Evolutionary conservation across 1,284 basidiomycete species (phyloP), one percentile per base, ranked within the genome.

Genomic region (Fistulinella staudtii): DNA sequence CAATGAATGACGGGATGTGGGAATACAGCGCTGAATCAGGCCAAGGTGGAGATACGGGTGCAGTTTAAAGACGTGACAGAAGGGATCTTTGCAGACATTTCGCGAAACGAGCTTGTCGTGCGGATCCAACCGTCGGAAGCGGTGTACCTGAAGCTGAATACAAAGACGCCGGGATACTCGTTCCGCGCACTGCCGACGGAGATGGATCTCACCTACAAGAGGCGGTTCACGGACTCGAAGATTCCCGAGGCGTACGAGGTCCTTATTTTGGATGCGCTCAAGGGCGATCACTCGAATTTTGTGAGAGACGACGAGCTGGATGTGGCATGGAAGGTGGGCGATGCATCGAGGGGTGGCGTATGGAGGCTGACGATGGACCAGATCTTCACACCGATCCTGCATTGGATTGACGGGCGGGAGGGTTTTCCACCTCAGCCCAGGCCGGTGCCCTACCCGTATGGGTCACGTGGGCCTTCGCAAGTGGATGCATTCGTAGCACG

Each of bases 141-240:
- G 15, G 84, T 96, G 46, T 97, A 96, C 72, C 75, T 97, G 55
- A 97, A 97, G 73, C 72, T 96, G 66, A 97, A 97, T 73, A 79
- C 87, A 37, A 97, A 97, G 75, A 83, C 83, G 5, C 93, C 94
- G 40, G 94, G 93, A 20, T 77, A 96, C 52, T 74, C 85, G 59
- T 94, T 91, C 48, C 82, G 89, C 39, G 89, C 90, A 35, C 80
- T 97, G 47, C 92, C 93, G 29, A 90, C 87, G 37, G 94, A 97
- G 70, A 93, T 97, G 85, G 93, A 97, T 71, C 70, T 97, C 57
- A 94, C 93, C 18, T 97, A 97, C 79, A 94, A 95, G 80, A 77
- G 87, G 50, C 83, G 94, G 40, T 97, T 96, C 74, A 73, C 79
- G 30, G 92, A 93, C 49, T 71, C 81, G 45, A 85, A 86, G 66